phyloP scores from a whole-genome alignment of 73 alveolate species.

The Symbiodinium natans region DNA sequence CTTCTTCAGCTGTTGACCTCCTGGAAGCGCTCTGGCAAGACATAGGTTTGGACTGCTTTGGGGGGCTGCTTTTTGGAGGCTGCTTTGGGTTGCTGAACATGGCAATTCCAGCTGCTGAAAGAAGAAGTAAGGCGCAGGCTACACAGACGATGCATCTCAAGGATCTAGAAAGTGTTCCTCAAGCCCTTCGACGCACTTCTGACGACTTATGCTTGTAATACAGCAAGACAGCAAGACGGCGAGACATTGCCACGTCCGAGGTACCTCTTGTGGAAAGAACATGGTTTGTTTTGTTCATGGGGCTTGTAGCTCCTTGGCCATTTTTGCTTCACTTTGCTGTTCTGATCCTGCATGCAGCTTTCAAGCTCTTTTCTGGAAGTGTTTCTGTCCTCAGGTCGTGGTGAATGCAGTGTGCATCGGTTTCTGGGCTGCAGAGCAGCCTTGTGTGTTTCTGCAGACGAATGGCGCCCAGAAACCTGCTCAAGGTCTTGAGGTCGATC shows the following conservation, averaged over 20 bases:
- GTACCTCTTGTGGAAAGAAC: slow-evolving; percentile 61
- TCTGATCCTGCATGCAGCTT: too few species aligned
- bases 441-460: neutral
- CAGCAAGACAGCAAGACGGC: neutral
- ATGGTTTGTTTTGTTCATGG: slow-evolving; percentile 16
- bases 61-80: neutral
- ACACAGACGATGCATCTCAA: neutral
- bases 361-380: too few species aligned
- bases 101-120: too few species aligned
- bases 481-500: slow-evolving; percentile 54
- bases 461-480: neutral
- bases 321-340: too few species aligned
- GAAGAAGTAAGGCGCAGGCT: neutral
- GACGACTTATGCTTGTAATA: neutral
- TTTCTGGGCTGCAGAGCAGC: neutral
- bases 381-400: neutral
- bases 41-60: too few species aligned
- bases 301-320: neutral
- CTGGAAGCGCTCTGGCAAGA: neutral
- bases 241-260: neutral
- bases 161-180: neutral
- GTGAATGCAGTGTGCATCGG: slow-evolving; percentile 45
- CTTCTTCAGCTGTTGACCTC: neutral
- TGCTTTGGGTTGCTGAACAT: neutral
- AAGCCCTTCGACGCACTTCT: neutral